Evolutionary conservation across 768 basidiomycete genomes (phyloP), one percentile per base, ranked within the genome.

Genomic region (Trametes meyenii): DNA sequence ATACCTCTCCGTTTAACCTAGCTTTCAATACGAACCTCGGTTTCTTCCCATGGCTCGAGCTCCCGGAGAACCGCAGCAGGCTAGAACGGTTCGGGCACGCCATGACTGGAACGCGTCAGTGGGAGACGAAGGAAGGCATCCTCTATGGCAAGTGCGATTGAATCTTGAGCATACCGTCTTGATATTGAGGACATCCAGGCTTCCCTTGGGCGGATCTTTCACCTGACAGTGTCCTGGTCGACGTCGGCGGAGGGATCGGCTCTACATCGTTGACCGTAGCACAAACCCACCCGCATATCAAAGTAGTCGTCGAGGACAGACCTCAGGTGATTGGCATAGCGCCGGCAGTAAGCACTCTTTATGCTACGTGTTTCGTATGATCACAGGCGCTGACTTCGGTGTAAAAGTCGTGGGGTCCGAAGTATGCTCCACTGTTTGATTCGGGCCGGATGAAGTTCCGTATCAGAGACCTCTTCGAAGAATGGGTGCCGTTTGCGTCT

Each of bases 21-120:
- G 90, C 90, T 13, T 90, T 92, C 68, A 77, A 78, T 1, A 83
- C 75, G 43, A 70, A 67, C 69, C 73, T 63, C 69, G 74, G 35
- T 3, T 90, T 82, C 69, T 92, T 92, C 67, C 83, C 81, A 13
- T 92, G n/a, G n/a, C n/a, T n/a, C n/a, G n/a, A n/a, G n/a, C n/a
- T n/a, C n/a, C n/a, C n/a, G n/a, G n/a, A n/a, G n/a, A n/a, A n/a
- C n/a, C n/a, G n/a, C n/a, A n/a, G n/a, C n/a, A n/a, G n/a, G n/a
- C n/a, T n/a, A n/a, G n/a, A n/a, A n/a, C n/a, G n/a, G n/a, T n/a
- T n/a, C 66, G 89, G 88, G 29, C 85, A 83, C 61, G 88, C 89
- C 5, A 92, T 92, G 90, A 80, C 79, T 5, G 88, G 86, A 23
- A 87, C 89, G 12, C 81, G 79, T 29, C 83, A 82, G 8, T 91